Percentiles rank a stretch among this genome's conserved stretches.
These are phyloP conservation scores for Lactarius hatsudake DNA, from an alignment of 768 basidiomycete genomes.

Conservation along the genomic window DNA sequence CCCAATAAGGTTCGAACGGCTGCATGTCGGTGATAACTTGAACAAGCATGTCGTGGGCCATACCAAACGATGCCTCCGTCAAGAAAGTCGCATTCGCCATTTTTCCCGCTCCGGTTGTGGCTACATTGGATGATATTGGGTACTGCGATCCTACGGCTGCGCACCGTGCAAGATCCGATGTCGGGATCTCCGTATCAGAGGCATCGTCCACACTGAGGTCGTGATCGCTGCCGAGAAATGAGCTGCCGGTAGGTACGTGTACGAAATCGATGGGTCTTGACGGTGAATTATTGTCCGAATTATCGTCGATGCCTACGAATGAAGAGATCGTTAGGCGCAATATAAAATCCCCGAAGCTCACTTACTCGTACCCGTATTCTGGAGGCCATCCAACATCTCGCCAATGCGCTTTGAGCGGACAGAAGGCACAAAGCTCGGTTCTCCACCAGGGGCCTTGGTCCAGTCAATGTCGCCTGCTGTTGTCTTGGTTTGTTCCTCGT, in stretches of 20 bases:
- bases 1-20: conserved; percentile 95
- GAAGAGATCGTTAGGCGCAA: not conserved
- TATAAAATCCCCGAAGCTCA: conserved; percentile 10
- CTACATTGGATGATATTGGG: conserved; percentile 30
- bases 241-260: conserved; percentile 42
- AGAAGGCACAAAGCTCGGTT: conserved; percentile 47
- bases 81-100: conserved; percentile 63
- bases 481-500: conserved; percentile 40
- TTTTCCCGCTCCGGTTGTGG: conserved; percentile 7
- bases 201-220: conserved; percentile 24
- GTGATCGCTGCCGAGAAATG: conserved; percentile 39
- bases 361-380: conserved; percentile 56
- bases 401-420: conserved; percentile 77
- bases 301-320: conserved; percentile 38
- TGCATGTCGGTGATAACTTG: conserved; percentile 92
- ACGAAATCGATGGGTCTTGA: conserved; percentile 51
- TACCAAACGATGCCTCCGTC: conserved; percentile 95
- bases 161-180: conserved; percentile 5
- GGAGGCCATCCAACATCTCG: conserved; percentile 73
- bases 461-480: conserved; percentile 35
- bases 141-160: conserved; percentile 31
- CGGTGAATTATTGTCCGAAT: conserved; percentile 53
- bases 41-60: conserved; percentile 88
- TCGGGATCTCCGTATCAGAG: conserved; percentile 29
- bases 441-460: conserved; percentile 23